Evolutionary conservation across 306 rosid genomes (phyloP), one percentile per base, ranked within the genome.

Genomic region (Trichosanthes cucumerina): DNA sequence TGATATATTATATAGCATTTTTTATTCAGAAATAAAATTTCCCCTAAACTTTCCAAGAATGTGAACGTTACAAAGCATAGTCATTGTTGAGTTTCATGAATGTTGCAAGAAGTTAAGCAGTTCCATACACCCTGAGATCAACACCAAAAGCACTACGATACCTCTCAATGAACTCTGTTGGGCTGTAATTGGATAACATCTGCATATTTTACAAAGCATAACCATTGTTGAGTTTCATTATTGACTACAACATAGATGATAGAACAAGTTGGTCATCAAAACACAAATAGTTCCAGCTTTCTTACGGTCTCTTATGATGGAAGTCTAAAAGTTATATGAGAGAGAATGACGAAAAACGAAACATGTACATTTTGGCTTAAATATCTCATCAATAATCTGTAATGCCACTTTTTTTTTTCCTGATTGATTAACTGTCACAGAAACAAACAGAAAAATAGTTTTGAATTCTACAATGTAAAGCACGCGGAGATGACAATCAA

Each of bases 121-220:
- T 23, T 70, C 54, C 2, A 69, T 69, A 44, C 76, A 70, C 12
- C 34, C 56, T 72, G 41, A 44, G 5, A 72, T 26, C 41, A 13
- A 47, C n/a, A 23, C 12, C 43, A 31, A 62, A 46, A n/a, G 38
- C 57, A 70, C 57, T 23, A 70, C 76, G 3, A 68, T 80, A 94
- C 98, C 89, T 81, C 78, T 92, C 91, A 59, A 90, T 90, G 75
- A 94, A 84, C 80, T 89, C 87, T 11, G 90, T 82, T 39, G 89
- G 90, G 78, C 84, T 92, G 84, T 50, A 82, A 82, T 81, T 90
- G 79, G 98, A 92, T 77, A 94, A 77, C 80, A 90, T 85, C 98
- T 93, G 90, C 87, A 85, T 41, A 24, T 56, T 44, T 60, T 62
- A 78, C 26, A 26, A 34, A 44, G 41, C 59, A 34, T 18, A 52